phyloP scores from a whole-genome alignment of 305 asterid species.

The Solanum chacoense region DNA sequence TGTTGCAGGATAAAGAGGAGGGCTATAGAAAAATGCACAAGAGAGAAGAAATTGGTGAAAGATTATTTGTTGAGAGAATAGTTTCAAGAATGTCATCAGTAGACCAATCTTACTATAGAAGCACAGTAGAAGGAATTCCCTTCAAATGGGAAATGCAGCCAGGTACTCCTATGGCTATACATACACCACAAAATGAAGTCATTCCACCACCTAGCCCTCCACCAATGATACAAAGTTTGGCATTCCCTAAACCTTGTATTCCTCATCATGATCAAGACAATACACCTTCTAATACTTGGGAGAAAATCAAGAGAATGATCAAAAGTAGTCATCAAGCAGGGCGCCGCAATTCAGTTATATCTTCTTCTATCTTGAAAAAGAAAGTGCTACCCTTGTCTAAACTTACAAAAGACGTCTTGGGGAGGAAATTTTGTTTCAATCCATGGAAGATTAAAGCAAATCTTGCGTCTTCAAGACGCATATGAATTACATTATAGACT shows the following conservation, averaged over 20 bases:
- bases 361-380: background rate
- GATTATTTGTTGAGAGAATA: slow-evolving; percentile 17
- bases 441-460: slow-evolving; percentile 21
- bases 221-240: slow-evolving; percentile 42
- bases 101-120: slow-evolving; percentile 21
- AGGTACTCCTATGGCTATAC: slow-evolving; percentile 32
- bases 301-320: slow-evolving; percentile 14
- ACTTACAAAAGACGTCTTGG: slow-evolving; percentile 13
- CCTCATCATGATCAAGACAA: background rate
- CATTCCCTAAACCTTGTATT: slow-evolving; percentile 19
- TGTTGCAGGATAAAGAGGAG: slow-evolving; percentile 40
- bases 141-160: slow-evolving; percentile 68
- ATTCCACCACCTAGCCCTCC: slow-evolving; percentile 76
- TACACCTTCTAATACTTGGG: slow-evolving; percentile 13
- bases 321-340: background rate
- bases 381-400: slow-evolving; percentile 14
- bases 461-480: slow-evolving; percentile 6
- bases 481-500: background rate
- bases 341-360: background rate
- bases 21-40: slow-evolving; percentile 39
- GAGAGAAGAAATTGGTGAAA: slow-evolving; percentile 23
- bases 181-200: slow-evolving; percentile 23
- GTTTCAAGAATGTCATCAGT: slow-evolving; percentile 29
- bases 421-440: slow-evolving; percentile 19
- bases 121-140: slow-evolving; percentile 31